Conservation (phyloP, 805 yeast species). For the Blastobotrys peoriensis region DNA sequence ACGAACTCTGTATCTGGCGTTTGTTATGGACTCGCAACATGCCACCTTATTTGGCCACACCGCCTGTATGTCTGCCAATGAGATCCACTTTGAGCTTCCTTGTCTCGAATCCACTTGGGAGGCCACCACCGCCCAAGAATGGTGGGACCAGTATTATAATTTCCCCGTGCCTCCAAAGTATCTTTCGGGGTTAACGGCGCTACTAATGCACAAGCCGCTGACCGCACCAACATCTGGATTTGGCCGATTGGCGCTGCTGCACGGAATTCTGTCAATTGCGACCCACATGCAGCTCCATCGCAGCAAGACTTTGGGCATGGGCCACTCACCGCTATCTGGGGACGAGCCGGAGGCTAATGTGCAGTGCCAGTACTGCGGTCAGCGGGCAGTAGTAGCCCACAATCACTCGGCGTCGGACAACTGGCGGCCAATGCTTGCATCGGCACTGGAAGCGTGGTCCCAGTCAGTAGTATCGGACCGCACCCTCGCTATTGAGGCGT, state of each 20-base stretch:
- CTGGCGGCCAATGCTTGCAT: constrained; percentile 19
- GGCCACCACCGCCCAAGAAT: constrained; percentile 11
- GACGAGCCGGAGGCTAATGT: constrained; percentile 4
- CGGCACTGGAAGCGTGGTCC: constrained; percentile 26
- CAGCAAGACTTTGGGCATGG: constrained; percentile 21
- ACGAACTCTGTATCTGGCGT: constrained; percentile 22
- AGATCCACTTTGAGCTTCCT: constrained; percentile 24
- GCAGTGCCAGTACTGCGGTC: constrained; percentile 11
- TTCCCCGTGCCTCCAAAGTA: constrained; percentile 14
- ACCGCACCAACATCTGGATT: constrained; percentile 20
- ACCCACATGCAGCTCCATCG: constrained; percentile 23
- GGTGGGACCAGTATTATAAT: constrained; percentile 12
- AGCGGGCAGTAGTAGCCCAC: constrained; percentile 1
- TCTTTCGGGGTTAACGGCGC: constrained; percentile 18
- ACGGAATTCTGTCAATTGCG: constrained; percentile 24
- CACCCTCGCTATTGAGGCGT: constrained; percentile 22
- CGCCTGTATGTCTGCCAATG: constrained; percentile 24
- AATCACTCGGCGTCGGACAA: constrained; percentile 10
- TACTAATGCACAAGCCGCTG: constrained; percentile 20
- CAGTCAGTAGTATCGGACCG: constrained; percentile 21
- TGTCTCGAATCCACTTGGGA: constrained; percentile 24
- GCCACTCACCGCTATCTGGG: background rate
- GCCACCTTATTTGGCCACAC: constrained; percentile 24
- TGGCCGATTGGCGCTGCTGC: constrained; percentile 21
- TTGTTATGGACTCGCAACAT: constrained; percentile 29